phyloP scores from a whole-genome alignment of 1,284 basidiomycete species.

The Ceratorhiza oryzae-sativae region DNA sequence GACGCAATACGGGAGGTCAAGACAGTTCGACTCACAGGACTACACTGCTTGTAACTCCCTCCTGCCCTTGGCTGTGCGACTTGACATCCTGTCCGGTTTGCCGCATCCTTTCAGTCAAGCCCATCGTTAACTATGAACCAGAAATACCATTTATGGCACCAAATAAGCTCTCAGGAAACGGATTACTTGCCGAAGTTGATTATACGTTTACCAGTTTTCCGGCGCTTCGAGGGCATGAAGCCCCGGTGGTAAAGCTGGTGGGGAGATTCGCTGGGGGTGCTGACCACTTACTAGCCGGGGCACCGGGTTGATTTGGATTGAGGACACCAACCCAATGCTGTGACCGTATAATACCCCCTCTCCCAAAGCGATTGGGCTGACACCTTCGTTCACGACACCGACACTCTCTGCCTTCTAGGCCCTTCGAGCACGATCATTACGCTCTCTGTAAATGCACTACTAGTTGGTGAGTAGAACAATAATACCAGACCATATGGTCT shows the following conservation, averaged over 20 bases:
- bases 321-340: not conserved
- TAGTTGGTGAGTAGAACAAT: slow-evolving; percentile 27
- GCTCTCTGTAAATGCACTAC: slow-evolving; percentile 37
- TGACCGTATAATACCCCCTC: slow-evolving; percentile 28
- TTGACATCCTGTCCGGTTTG: not conserved
- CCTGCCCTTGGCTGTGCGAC: slow-evolving; percentile 34
- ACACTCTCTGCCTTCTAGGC: slow-evolving; percentile 34
- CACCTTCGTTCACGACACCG: slow-evolving; percentile 38
- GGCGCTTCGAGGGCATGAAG: slow-evolving; percentile 28
- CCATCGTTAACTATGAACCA: slow-evolving; percentile 27
- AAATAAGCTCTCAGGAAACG: slow-evolving; percentile 33
- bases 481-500: slow-evolving; percentile 8
- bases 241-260: slow-evolving; percentile 20
- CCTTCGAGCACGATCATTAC: slow-evolving; percentile 39
- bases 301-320: slow-evolving; percentile 11
- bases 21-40: not conserved
- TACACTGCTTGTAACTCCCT: slow-evolving; percentile 15
- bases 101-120: slow-evolving; percentile 3
- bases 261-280: slow-evolving; percentile 13
- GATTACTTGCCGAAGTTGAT: slow-evolving; percentile 20
- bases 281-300: slow-evolving; percentile 5
- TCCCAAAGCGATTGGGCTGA: slow-evolving; percentile 16
- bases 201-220: not conserved
- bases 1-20: slow-evolving; percentile 10
- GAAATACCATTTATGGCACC: slow-evolving; percentile 26